A percentile compares a stretch with the other conserved stretches of the same genome.
phyloP scores from a whole-genome alignment of 1,139 yeast genomes.

The Candida mesenterica region DNA sequence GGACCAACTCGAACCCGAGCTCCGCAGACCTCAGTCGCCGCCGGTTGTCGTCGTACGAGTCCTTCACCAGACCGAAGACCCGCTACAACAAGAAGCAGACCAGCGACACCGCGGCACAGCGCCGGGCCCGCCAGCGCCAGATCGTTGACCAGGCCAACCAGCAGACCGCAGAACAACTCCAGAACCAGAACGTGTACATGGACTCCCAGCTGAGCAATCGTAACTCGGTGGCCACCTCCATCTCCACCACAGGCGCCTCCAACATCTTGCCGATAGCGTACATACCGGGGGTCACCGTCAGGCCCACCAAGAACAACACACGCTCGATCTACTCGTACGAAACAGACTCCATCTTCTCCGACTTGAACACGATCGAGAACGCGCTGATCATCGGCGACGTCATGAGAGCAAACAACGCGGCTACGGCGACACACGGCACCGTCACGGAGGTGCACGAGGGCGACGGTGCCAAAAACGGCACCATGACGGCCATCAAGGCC shows the following conservation, averaged over 20 bases:
- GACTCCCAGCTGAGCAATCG: conserved; percentile 30
- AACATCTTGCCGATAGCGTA: conserved; percentile 92
- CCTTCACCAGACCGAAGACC: conserved; percentile 42
- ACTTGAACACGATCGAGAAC: conserved; percentile 49
- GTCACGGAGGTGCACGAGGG: conserved; percentile 8
- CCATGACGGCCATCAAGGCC: conserved; percentile 70
- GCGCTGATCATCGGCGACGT: conserved; percentile 56
- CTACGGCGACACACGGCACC: conserved; percentile 2
- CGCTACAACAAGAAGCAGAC: conserved; percentile 10
- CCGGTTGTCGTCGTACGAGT: conserved; percentile 44
- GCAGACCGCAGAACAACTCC: conserved; percentile 2
- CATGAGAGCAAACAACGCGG: conserved; percentile 28
- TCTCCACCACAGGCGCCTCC: conserved; percentile 71
- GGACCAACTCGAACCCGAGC: not conserved
- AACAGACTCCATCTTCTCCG: conserved; percentile 52
- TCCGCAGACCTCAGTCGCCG: conserved; percentile 3
- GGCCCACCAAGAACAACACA: conserved; percentile 49
- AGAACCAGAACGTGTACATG: conserved; percentile 17
- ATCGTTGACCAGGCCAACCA: conserved; percentile 16
- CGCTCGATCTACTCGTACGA: conserved; percentile 49
- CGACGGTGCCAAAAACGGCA: conserved; percentile 16
- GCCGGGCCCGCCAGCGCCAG: conserved; percentile 17
- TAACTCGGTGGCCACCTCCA: conserved; percentile 56
- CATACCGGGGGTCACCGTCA: conserved; percentile 87
- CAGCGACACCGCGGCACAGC: conserved; percentile 14